A percentile compares a stretch with the other conserved stretches of the same genome.
These are phyloP conservation scores for Phytophthora constricta DNA, from an alignment of 352 stramenopile genomes.

Conservation along the genomic window DNA sequence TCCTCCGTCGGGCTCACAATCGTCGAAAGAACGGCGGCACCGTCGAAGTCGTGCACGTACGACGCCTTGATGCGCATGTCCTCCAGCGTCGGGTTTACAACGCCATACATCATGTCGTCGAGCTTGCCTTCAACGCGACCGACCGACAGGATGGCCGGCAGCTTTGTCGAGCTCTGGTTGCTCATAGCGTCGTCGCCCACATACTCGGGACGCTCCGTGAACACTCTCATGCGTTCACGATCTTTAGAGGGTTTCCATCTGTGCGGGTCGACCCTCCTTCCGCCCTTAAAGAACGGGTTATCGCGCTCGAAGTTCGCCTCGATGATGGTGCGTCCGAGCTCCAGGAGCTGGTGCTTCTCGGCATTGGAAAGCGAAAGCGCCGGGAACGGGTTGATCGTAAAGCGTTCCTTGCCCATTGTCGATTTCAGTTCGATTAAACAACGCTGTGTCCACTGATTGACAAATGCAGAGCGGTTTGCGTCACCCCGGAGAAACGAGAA, in stretches of 20 bases:
- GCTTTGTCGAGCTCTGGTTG: conserved; percentile 23
- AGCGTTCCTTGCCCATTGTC: conserved; percentile 36
- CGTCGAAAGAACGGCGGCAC: conserved; percentile 32
- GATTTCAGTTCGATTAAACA: neutral
- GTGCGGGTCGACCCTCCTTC: conserved; percentile 23
- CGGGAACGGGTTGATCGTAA: conserved; percentile 46
- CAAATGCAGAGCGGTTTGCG: neutral
- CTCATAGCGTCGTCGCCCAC: conserved; percentile 23
- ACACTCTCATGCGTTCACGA: conserved; percentile 39
- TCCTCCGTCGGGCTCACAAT: conserved; percentile 34
- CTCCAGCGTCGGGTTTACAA: conserved; percentile 39
- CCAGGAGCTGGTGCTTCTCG: conserved; percentile 40
- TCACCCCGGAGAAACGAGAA: conserved; percentile 26
- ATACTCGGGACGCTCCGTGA: conserved; percentile 39
- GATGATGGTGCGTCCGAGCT: conserved; percentile 39
- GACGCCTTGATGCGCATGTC: conserved; percentile 43
- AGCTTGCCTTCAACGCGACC: conserved; percentile 35
- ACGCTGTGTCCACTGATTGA: neutral
- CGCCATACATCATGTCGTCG: conserved; percentile 48
- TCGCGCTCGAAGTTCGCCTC: conserved; percentile 42
- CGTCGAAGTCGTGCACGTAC: conserved; percentile 40
- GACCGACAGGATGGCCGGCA: conserved; percentile 39
- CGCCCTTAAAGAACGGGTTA: conserved; percentile 33
- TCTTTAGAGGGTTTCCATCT: conserved; percentile 45
- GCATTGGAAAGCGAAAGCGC: conserved; percentile 33